Evolutionary conservation across 139 green algal genomes (phyloP), one percentile per base, ranked within the genome.

Genomic region (Auxenochlorella pyrenoidosa): DNA sequence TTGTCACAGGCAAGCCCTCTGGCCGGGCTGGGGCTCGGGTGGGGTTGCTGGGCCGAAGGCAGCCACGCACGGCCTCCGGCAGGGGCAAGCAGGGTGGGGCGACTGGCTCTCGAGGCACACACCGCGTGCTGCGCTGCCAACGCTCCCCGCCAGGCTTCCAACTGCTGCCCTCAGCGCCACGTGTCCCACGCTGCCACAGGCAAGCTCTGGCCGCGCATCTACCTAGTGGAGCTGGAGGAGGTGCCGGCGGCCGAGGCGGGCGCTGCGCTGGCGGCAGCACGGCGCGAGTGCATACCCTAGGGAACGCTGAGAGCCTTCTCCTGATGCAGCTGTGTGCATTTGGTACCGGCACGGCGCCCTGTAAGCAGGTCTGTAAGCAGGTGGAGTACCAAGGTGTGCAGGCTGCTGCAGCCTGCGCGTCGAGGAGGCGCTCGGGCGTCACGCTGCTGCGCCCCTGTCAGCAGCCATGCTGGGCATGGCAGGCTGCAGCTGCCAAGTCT

Each of bases 1-100:
- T 96, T 78, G 85, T 98, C 8, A 98, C 96, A 2, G 96, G 83
- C 58, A 75, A 82, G 83, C 82, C 93, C 54, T 63, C 41, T 98
- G 96, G 96, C 91, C 93, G 59, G 22, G 63, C 4, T n/a, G 63
- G 54, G 18, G 66, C 36, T 71, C 3, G 24, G 59, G 59, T 5
- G 22, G 24, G 59, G 22, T 68, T 18, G 59, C 12, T 5, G 59
- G 24, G 21, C 16, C 19, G 8, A 68, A 68, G 24, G 10, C 59
- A 68, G 59, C 47, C 47, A 68, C 19, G 59, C 10, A 3, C 24
- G n/a, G n/a, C n/a, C n/a, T n/a, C 59, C 4, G 30, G 12, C 30
- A 73, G 28, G 18, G 32, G 66, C 66, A 36, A 38, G 66, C 66
- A 44, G n/a, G n/a, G n/a, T n/a, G n/a, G n/a, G n/a, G n/a, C n/a